These are phyloP conservation scores for Mycena rebaudengoi DNA, from an alignment of 768 basidiomycete species.

Conservation along the genomic window DNA sequence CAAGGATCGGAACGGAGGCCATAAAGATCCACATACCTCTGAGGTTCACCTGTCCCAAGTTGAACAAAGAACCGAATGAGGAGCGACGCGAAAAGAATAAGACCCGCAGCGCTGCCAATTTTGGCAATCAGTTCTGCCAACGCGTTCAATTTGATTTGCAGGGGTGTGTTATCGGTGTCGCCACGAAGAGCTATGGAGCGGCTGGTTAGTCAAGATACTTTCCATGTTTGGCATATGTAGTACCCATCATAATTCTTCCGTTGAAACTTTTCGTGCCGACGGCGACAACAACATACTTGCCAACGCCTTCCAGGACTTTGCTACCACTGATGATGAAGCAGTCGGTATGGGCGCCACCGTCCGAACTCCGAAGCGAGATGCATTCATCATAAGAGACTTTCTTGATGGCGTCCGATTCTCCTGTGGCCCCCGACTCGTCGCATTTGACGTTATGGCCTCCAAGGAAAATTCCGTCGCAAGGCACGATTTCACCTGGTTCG, in stretches of 20 bases:
- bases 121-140: slow-evolving; percentile 98
- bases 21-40: slow-evolving; percentile 50
- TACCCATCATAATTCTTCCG: slow-evolving; percentile 98
- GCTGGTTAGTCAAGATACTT: not conserved
- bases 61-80: slow-evolving; percentile 97
- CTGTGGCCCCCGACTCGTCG: slow-evolving; percentile 96
- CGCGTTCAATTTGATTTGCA: slow-evolving; percentile 91
- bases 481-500: slow-evolving; percentile 95
- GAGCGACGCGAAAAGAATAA: slow-evolving; percentile 80
- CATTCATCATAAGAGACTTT: slow-evolving; percentile 85
- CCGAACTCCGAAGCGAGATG: slow-evolving; percentile 55
- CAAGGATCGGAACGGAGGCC: not conserved
- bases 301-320: slow-evolving; percentile 95
- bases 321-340: slow-evolving; percentile 93
- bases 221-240: slow-evolving; percentile 34
- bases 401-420: slow-evolving; percentile 95
- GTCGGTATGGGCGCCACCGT: slow-evolving; percentile 67
- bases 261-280: slow-evolving; percentile 95
- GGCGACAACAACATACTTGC: slow-evolving; percentile 90
- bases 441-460: slow-evolving; percentile 93
- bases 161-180: slow-evolving; percentile 88
- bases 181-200: slow-evolving; percentile 75
- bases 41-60: slow-evolving; percentile 67
- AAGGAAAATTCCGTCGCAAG: slow-evolving; percentile 95
- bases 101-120: slow-evolving; percentile 83